Percentiles rank a stretch among this genome's conserved stretches.
Evolutionary conservation across 306 rosid genomes (phyloP).

Genomic region (Cicer yamashitae): DNA sequence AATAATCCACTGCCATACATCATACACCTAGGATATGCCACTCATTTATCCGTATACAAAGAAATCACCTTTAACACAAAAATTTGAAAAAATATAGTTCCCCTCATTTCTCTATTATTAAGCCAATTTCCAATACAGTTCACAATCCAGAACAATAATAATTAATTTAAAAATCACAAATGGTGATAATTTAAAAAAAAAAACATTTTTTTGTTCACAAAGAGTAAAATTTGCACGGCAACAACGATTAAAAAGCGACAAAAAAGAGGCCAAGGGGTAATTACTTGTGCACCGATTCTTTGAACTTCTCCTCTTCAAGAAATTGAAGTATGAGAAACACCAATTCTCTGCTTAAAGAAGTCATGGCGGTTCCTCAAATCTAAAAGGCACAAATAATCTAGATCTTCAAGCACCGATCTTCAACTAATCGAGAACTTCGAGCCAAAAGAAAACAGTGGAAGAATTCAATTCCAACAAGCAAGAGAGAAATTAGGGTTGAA

Average conservation of each 20-base stretch:
- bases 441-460: conserved; percentile 4
- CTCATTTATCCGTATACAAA: conserved; percentile 25
- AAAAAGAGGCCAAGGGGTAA: not conserved
- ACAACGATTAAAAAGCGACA: not conserved
- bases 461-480: conserved; percentile 43
- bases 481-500: conserved; percentile 27
- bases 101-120: conserved; percentile 18
- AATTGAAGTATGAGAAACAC: conserved; percentile 90
- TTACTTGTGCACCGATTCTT: conserved; percentile 78
- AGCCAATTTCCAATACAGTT: conserved; percentile 24
- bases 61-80: conserved; percentile 18
- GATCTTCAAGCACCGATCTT: conserved; percentile 48
- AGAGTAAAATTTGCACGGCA: not conserved
- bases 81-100: conserved; percentile 4
- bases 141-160: conserved; percentile 10
- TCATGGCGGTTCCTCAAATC: conserved; percentile 50
- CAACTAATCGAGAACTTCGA: conserved; percentile 6
- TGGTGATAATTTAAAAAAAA: not conserved
- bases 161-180: not conserved
- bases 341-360: conserved; percentile 89
- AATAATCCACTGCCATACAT: not conserved
- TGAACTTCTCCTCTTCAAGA: conserved; percentile 84
- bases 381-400: not conserved
- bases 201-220: not conserved
- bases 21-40: not conserved